These are phyloP conservation scores for Trypanosoma melophagium DNA, from an alignment of 208 protist genomes.

Conservation along the genomic window DNA sequence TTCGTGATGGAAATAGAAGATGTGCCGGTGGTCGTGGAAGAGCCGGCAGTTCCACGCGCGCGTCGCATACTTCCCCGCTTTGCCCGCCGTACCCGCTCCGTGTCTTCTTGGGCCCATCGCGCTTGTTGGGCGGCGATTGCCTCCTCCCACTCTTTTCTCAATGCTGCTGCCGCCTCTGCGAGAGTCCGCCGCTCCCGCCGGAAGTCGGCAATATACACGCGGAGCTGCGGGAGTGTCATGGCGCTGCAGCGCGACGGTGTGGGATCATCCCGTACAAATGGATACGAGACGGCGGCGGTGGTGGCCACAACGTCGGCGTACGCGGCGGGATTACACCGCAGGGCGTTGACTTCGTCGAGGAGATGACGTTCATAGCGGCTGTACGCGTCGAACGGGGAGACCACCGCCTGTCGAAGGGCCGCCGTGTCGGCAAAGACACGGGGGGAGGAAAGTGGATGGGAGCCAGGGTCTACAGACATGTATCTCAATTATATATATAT, in stretches of 20 bases:
- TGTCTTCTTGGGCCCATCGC: constrained; percentile 68
- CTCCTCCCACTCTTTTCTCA: constrained; percentile 51
- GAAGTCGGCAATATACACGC: constrained; percentile 63
- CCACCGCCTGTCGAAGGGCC: constrained; percentile 50
- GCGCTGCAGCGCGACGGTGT: constrained; percentile 22
- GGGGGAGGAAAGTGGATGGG: constrained; percentile 14
- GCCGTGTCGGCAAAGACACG: constrained; percentile 37
- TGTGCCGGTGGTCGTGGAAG: too few species aligned
- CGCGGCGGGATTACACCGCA: constrained; percentile 53
- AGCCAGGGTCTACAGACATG: not conserved
- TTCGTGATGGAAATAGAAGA: too few species aligned
- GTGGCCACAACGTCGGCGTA: constrained; percentile 62
- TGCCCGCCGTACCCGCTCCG: constrained; percentile 34
- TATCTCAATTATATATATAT: not conserved
- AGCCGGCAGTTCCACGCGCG: too few species aligned
- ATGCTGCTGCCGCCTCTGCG: constrained; percentile 36
- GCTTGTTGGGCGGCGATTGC: too few species aligned
- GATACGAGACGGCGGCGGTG: constrained; percentile 63
- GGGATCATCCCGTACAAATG: constrained; percentile 61
- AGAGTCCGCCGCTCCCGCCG: constrained; percentile 45
- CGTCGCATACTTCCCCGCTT: constrained; percentile 16
- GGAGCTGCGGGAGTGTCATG: constrained; percentile 67
- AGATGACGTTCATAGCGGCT: constrained; percentile 58
- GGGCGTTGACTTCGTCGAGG: constrained; percentile 66
- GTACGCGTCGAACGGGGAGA: constrained; percentile 53